phyloP scores from a whole-genome alignment of 108 stramenopile species.

The Nannochloropsis salina region DNA sequence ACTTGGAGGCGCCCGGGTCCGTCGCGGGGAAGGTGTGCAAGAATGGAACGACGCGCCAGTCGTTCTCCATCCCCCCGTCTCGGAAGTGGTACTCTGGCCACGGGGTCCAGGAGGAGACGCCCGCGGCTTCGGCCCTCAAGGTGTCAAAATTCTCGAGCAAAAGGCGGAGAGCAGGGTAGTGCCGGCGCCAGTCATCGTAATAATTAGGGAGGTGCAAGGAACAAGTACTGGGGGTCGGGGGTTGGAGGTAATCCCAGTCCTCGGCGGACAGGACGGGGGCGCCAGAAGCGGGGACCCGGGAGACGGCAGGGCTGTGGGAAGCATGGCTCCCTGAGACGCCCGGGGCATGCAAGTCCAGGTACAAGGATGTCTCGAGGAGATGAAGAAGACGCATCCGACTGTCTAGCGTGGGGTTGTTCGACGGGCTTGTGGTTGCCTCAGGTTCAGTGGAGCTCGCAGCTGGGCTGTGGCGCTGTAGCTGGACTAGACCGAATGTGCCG shows the following conservation, averaged over 20 bases:
- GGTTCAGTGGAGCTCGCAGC: too few relatives aligned
- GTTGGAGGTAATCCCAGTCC: not conserved
- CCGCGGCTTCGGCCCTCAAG: slow-evolving; percentile 45
- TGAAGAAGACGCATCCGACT: not conserved
- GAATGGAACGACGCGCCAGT: slow-evolving; percentile 86
- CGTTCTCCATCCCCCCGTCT: slow-evolving; percentile 46
- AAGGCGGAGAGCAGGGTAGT: slow-evolving; percentile 43
- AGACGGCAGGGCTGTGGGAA: not conserved
- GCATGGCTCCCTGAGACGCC: not conserved
- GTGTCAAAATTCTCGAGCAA: slow-evolving; percentile 22
- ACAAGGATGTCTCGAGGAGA: not conserved
- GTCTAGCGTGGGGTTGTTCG: too few relatives aligned
- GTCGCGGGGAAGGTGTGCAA: slow-evolving; percentile 86
- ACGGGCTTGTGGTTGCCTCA: too few relatives aligned
- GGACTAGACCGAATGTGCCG: slow-evolving; percentile 14
- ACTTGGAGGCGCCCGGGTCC: slow-evolving; percentile 60
- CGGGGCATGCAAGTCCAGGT: not conserved
- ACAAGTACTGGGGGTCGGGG: not conserved
- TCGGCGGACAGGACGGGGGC: not conserved
- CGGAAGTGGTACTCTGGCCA: slow-evolving; percentile 51
- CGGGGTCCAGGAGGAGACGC: slow-evolving; percentile 32
- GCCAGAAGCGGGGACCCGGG: not conserved
- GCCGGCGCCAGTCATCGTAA: slow-evolving; percentile 39
- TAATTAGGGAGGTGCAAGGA: slow-evolving; percentile 22
- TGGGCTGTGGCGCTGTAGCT: not conserved